A percentile compares a stretch with the other conserved stretches of the same genome.
Evolutionary conservation across 192 early-diverging fungal genomes (phyloP).

Genomic region (Coemansia sp.): DNA sequence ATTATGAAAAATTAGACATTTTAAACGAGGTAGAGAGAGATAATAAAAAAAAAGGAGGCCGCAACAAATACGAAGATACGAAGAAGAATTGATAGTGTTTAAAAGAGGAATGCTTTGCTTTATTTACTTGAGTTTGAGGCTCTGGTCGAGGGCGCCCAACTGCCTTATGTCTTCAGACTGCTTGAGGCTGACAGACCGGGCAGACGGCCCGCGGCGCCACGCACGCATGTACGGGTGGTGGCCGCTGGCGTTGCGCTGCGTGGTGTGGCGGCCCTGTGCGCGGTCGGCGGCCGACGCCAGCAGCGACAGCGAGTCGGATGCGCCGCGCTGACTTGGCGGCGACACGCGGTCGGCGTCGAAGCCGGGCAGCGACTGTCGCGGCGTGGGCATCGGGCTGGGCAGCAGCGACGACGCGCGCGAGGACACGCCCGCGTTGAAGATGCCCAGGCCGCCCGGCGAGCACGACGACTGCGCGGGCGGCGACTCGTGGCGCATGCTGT

Average conservation of each 20-base stretch:
- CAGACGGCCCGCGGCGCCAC: conserved; percentile 18
- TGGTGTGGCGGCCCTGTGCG: conserved; percentile 10
- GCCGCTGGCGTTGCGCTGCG: conserved; percentile 5
- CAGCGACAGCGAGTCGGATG: conserved; percentile 30
- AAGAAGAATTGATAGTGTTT: too few species aligned
- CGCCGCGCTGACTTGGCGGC: conserved; percentile 6
- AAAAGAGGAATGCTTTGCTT: too few species aligned
- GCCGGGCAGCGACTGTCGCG: conserved; percentile 27
- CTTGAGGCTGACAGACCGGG: conserved; percentile 48
- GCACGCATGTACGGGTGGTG: conserved; percentile 41
- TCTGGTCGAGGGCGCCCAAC: conserved; percentile 42
- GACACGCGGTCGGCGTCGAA: conserved; percentile 25
- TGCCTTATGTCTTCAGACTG: conserved; percentile 50
- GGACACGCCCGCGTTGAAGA: conserved; percentile 21
- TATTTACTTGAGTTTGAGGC: conserved; percentile 38
- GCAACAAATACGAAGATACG: neutral
- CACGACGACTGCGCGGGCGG: conserved; percentile 13
- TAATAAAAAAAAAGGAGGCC: conserved; percentile 1
- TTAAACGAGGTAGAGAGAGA: conserved; percentile 2
- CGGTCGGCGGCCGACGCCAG: conserved; percentile 35
- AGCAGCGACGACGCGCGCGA: conserved; percentile 22
- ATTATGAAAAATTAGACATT: neutral
- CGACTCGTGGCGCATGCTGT: conserved; percentile 17
- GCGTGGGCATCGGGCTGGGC: conserved; percentile 47
- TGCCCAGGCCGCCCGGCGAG: conserved; percentile 37